Evolutionary conservation across 306 rosid species (phyloP).

Genomic region (Cicer pinnatifidum): DNA sequence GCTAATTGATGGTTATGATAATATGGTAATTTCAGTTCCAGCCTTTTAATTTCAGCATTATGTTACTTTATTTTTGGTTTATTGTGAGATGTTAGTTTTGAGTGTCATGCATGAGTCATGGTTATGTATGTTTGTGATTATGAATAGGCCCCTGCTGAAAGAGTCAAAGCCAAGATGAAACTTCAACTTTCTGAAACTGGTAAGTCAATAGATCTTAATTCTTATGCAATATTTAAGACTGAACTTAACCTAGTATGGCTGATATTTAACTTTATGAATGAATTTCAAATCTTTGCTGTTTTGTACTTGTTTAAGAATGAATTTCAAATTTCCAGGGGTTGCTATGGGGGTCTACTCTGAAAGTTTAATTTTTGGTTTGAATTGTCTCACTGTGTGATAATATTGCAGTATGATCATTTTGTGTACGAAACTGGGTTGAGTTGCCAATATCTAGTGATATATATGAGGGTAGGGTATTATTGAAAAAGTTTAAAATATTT

Average conservation of each 20-base stretch:
- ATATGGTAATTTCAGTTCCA: constrained; percentile 59
- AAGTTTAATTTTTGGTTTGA: constrained; percentile 13
- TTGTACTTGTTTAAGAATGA: neutral
- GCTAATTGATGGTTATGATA: constrained; percentile 70
- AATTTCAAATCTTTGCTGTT: neutral
- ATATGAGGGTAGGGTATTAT: neutral
- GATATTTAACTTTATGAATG: neutral
- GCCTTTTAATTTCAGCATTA: neutral
- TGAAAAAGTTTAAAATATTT: neutral
- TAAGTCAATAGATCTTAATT: constrained; percentile 37
- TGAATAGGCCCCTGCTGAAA: constrained; percentile 81
- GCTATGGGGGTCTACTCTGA: neutral
- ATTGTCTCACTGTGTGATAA: neutral
- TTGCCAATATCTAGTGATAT: constrained; percentile 5
- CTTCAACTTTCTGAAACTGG: constrained; percentile 90
- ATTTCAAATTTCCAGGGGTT: constrained; percentile 24
- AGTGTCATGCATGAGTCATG: neutral
- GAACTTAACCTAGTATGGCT: neutral
- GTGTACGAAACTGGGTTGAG: constrained; percentile 7
- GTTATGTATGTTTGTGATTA: constrained; percentile 36
- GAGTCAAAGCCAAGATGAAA: constrained; percentile 93
- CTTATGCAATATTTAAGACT: neutral
- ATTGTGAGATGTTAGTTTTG: constrained; percentile 21
- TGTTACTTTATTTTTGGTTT: neutral
- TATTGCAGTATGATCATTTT: constrained; percentile 11